Percentiles rank a stretch among this genome's conserved stretches.
These are phyloP conservation scores for Pseudogymnoascus sp. DNA, from an alignment of 2,329 filamentous ascomycete genomes.

Conservation along the genomic window DNA sequence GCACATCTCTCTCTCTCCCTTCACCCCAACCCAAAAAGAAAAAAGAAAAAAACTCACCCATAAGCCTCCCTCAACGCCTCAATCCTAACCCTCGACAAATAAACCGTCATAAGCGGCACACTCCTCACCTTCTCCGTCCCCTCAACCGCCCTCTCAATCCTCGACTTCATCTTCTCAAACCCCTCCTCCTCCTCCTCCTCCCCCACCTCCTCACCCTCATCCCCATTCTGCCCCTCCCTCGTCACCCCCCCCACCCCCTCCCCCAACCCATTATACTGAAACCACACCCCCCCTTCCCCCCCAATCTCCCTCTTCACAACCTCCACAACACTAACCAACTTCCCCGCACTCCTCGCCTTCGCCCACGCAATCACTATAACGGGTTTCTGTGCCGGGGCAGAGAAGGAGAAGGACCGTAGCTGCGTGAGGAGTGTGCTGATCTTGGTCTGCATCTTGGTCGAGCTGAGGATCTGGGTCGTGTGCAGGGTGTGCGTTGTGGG, in stretches of 20 bases:
- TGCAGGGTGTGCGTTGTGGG: not conserved
- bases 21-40: not conserved
- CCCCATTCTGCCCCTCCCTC: not conserved
- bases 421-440: constrained; percentile 18
- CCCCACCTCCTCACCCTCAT: constrained; percentile 32
- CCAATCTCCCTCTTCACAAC: constrained; percentile 50
- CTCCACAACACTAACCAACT: constrained; percentile 61
- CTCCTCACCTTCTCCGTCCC: constrained; percentile 37
- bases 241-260: constrained; percentile 15
- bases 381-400: constrained; percentile 24
- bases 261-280: constrained; percentile 29
- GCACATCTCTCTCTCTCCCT: not conserved
- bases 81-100: constrained; percentile 46
- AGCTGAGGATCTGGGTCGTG: not conserved
- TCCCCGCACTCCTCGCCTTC: constrained; percentile 39
- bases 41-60: constrained; percentile 19
- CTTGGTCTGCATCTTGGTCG: not conserved
- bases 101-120: constrained; percentile 50
- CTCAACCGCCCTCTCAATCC: constrained; percentile 45
- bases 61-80: constrained; percentile 42
- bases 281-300: constrained; percentile 35
- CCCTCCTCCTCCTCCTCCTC: constrained; percentile 32
- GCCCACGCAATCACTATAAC: constrained; percentile 32
- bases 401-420: constrained; percentile 18
- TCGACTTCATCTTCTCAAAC: constrained; percentile 50